Evolutionary conservation across 805 yeast species (phyloP).

Genomic region (Monosporozyma unispora): DNA sequence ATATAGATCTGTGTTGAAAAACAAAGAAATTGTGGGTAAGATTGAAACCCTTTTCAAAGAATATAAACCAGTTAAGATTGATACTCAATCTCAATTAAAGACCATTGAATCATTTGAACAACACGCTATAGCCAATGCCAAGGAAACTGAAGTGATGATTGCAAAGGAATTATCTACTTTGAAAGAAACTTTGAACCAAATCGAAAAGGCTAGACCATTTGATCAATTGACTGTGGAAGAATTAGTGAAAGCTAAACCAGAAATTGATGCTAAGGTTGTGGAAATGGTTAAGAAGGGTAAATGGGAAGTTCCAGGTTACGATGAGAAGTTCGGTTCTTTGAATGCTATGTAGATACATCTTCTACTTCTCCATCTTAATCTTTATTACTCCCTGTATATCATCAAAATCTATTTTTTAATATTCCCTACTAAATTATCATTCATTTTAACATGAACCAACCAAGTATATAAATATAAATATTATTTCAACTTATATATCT

Average conservation of each 20-base stretch:
- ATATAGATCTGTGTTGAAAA: constrained; percentile 75
- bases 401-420: not conserved
- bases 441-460: not conserved
- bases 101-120: constrained; percentile 89
- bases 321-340: constrained; percentile 95
- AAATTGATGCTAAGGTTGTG: constrained; percentile 88
- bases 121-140: constrained; percentile 92
- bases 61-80: constrained; percentile 79
- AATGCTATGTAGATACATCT: constrained; percentile 59
- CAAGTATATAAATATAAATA: not conserved
- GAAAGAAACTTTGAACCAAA: constrained; percentile 82
- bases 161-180: constrained; percentile 76
- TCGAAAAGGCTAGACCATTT: constrained; percentile 95
- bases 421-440: not conserved
- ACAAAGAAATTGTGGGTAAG: constrained; percentile 68
- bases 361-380: not conserved
- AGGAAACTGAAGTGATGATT: constrained; percentile 84
- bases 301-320: constrained; percentile 97
- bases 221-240: constrained; percentile 95
- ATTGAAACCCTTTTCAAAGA: constrained; percentile 65
- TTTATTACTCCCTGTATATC: not conserved
- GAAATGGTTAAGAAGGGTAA: constrained; percentile 94
- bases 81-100: constrained; percentile 81
- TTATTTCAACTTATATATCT: not conserved
- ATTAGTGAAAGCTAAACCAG: constrained; percentile 92